phyloP scores from a whole-genome alignment of 1,284 basidiomycete species.

The Fomitopsis schrenkii region DNA sequence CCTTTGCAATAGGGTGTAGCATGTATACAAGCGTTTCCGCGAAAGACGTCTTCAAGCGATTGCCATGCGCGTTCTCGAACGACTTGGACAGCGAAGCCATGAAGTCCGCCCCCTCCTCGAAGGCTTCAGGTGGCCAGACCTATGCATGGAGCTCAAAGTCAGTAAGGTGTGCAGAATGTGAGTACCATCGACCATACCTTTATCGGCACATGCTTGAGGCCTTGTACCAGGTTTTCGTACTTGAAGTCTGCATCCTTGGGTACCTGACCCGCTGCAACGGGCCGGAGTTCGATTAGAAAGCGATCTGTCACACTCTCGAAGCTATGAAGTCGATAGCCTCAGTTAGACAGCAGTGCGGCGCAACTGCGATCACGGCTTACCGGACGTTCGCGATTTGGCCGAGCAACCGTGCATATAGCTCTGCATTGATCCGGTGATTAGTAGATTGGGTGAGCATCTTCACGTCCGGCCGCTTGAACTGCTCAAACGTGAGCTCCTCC shows the following conservation, averaged over 20 bases:
- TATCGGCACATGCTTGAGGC: constrained; percentile 76
- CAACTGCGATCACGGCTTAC: constrained; percentile 32
- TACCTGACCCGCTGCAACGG: constrained; percentile 69
- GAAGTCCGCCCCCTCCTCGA: constrained; percentile 94
- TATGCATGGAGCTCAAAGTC: constrained; percentile 23
- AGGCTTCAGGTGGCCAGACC: constrained; percentile 92
- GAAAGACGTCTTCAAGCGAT: constrained; percentile 81
- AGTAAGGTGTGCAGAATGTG: constrained; percentile 1
- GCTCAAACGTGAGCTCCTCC: constrained; percentile 85
- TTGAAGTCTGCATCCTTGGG: constrained; percentile 76
- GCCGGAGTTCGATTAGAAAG: constrained; percentile 74
- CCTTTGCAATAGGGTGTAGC: constrained; percentile 88
- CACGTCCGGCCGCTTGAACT: constrained; percentile 74
- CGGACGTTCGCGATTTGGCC: constrained; percentile 79
- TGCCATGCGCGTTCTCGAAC: constrained; percentile 84
- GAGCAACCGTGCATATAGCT: constrained; percentile 78
- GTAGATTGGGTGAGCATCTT: constrained; percentile 58
- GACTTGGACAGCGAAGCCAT: constrained; percentile 79
- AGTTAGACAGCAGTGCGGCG: not conserved
- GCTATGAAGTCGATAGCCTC: constrained; percentile 31
- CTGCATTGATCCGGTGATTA: constrained; percentile 78
- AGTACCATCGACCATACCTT: constrained; percentile 44
- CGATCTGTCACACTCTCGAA: constrained; percentile 87
- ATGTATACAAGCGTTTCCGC: constrained; percentile 80
- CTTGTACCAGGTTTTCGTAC: constrained; percentile 80